A percentile compares a stretch with the other conserved stretches of the same genome.
Conservation (phyloP, 2,329 filamentous ascomycete species). For the Aspergillus sp. region DNA sequence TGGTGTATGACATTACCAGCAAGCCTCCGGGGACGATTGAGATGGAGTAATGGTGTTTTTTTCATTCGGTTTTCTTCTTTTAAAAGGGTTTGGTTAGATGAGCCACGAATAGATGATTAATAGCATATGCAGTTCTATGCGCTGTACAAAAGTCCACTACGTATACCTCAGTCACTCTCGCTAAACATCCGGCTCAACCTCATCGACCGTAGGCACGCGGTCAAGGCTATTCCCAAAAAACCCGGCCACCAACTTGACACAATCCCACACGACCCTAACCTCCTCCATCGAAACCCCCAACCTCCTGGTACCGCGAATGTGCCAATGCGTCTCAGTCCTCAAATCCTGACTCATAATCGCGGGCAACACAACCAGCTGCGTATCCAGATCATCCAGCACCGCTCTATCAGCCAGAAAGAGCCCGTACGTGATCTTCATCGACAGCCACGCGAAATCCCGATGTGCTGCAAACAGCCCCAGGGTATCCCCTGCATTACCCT, state of each 20-base stretch:
- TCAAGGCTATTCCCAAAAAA: slow-evolving; percentile 22
- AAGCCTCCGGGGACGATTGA: slow-evolving; percentile 67
- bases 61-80: neutral
- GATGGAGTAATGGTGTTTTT: slow-evolving; percentile 51
- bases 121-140: neutral
- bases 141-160: too few species aligned
- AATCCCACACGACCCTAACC: slow-evolving; percentile 30
- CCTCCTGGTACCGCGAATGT: slow-evolving; percentile 37
- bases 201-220: slow-evolving; percentile 24
- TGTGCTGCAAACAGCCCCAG: slow-evolving; percentile 25
- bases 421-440: slow-evolving; percentile 64
- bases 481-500: slow-evolving; percentile 37
- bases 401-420: slow-evolving; percentile 41
- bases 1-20: slow-evolving; percentile 44
- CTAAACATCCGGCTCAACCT: slow-evolving; percentile 25
- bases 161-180: too few species aligned
- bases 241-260: slow-evolving; percentile 20
- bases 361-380: slow-evolving; percentile 37
- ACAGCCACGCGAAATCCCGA: slow-evolving; percentile 58
- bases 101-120: neutral
- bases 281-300: slow-evolving; percentile 34
- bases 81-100: neutral
- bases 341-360: slow-evolving; percentile 41
- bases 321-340: slow-evolving; percentile 36
- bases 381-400: slow-evolving; percentile 36